These are phyloP conservation scores for Ustilago sp. DNA, from an alignment of 1,284 basidiomycete genomes.

Conservation along the genomic window DNA sequence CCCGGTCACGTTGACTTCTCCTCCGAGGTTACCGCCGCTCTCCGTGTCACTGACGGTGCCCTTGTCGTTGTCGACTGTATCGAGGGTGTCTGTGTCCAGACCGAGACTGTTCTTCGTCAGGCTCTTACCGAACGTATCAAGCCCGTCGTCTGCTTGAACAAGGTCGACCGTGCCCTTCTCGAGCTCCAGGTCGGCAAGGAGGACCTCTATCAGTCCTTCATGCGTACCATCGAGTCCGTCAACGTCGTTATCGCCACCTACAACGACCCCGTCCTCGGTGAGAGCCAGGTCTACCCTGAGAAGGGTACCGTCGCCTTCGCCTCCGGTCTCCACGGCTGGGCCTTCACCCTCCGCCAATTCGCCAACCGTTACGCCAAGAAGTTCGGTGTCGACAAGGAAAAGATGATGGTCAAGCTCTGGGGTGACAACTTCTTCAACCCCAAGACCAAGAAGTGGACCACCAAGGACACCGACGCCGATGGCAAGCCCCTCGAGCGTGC, in stretches of 20 bases:
- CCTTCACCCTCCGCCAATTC: conserved; percentile 98
- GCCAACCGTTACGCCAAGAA: conserved; percentile 95
- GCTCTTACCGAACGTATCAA: conserved; percentile 98
- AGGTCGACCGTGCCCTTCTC: conserved; percentile 99
- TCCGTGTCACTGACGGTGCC: conserved; percentile 94
- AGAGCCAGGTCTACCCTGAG: conserved; percentile 99
- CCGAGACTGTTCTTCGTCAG: conserved; percentile 98
- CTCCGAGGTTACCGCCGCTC: conserved; percentile 98
- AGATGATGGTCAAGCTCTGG: conserved; percentile 98
- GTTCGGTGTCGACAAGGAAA: conserved; percentile 98
- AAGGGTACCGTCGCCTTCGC: conserved; percentile 98
- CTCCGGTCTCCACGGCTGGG: conserved; percentile 99
- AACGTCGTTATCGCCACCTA: conserved; percentile 99
- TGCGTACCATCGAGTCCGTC: conserved; percentile 95
- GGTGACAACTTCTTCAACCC: conserved; percentile 99
- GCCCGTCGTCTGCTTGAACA: conserved; percentile 99
- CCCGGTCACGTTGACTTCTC: conserved; percentile 99
- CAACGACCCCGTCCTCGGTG: conserved; percentile 92
- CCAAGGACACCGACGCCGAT: conserved; percentile 80
- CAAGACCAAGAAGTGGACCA: conserved; percentile 95
- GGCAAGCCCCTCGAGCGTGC: conserved; percentile 82
- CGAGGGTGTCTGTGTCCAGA: conserved; percentile 99
- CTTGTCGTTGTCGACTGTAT: conserved; percentile 99
- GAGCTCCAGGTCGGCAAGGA: conserved; percentile 98
- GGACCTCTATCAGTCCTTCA: conserved; percentile 97